Conservation (phyloP, 148 eudicot genomes). For the Arctostaphylos glauca region DNA sequence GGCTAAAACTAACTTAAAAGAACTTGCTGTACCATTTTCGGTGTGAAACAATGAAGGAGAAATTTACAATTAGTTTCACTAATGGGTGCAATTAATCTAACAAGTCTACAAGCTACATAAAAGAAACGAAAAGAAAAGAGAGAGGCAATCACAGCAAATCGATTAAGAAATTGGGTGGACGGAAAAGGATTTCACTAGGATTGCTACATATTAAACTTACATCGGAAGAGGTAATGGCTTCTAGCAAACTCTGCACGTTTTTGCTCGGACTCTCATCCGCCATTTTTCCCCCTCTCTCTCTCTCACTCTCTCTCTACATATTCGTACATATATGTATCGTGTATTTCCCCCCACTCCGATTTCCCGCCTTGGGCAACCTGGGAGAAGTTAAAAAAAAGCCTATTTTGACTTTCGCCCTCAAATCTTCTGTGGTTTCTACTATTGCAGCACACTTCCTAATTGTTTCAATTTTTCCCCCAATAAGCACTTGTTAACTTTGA, state of each 20-base stretch:
- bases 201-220: slow-evolving; percentile 37
- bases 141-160: background rate
- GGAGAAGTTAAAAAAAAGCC: no score
- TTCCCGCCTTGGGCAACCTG: slow-evolving; percentile 35
- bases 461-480: background rate
- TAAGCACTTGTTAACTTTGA: background rate
- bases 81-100: background rate
- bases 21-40: background rate
- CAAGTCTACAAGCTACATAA: background rate
- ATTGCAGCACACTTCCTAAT: background rate
- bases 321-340: background rate
- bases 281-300: slow-evolving; percentile 7
- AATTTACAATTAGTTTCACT: background rate
- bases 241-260: slow-evolving; percentile 53
- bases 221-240: slow-evolving; percentile 67
- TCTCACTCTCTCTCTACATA: background rate
- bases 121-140: background rate
- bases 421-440: background rate
- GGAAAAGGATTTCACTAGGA: background rate
- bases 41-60: background rate
- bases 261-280: slow-evolving; percentile 31
- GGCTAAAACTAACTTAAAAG: background rate
- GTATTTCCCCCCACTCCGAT: background rate
- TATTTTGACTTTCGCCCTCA: background rate
- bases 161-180: background rate